Percentiles rank a stretch among this genome's conserved stretches.
Evolutionary conservation across 495 filamentous ascomycete species (phyloP).

Genomic region (Aspergillus nidulans): DNA sequence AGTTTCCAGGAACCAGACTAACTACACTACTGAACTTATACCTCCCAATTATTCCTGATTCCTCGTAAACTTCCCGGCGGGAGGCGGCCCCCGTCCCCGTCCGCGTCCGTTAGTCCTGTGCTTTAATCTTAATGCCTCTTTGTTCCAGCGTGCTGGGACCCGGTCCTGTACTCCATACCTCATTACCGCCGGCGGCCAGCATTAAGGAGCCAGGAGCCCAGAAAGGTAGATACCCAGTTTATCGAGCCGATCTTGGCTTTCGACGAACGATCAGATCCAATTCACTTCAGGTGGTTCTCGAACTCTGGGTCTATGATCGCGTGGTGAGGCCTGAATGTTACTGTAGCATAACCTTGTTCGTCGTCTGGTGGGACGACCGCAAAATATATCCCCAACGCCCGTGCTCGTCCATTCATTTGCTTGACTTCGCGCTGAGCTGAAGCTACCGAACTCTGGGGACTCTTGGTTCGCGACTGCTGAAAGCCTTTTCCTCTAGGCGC

Average conservation of each 20-base stretch:
- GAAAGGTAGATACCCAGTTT: no score
- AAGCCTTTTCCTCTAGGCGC: not conserved
- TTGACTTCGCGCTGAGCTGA: not conserved
- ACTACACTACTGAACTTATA: no score
- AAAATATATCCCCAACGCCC: not conserved
- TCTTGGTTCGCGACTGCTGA: not conserved
- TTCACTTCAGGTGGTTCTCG: not conserved
- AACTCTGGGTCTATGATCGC: not conserved
- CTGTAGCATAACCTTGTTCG: not conserved
- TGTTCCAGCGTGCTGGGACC: slow-evolving; percentile 20
- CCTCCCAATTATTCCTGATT: no score
- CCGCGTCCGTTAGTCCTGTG: slow-evolving; percentile 6
- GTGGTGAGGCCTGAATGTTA: not conserved
- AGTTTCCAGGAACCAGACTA: not conserved
- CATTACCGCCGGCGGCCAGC: no score
- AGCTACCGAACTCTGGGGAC: not conserved
- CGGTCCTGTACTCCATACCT: slow-evolving; percentile 17
- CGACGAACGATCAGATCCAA: no score
- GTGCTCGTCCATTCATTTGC: not conserved
- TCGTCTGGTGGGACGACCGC: not conserved
- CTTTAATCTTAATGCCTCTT: not conserved
- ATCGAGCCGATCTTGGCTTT: no score
- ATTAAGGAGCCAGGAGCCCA: no score
- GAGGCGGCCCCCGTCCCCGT: slow-evolving; percentile 15
- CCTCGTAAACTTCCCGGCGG: slow-evolving; percentile 25